phyloP scores from a whole-genome alignment of 2,329 filamentous ascomycete genomes.

The Aspergillus floridensis region DNA sequence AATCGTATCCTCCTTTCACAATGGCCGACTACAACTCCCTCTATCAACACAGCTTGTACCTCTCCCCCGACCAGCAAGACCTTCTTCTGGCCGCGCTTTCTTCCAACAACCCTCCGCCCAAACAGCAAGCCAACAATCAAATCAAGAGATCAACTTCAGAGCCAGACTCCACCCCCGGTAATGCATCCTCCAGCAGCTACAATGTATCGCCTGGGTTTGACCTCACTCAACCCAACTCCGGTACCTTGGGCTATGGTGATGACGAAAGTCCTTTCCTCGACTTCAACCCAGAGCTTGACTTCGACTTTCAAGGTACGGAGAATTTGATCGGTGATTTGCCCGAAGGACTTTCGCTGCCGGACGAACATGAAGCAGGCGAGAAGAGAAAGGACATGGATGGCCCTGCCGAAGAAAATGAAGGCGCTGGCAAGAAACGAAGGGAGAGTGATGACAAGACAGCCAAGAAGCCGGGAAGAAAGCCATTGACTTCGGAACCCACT shows the following conservation, averaged over 20 bases:
- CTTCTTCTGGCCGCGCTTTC: slow-evolving; percentile 73
- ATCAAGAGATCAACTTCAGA: slow-evolving; percentile 23
- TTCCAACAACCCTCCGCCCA: slow-evolving; percentile 57
- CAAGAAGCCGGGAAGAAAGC: slow-evolving; percentile 96
- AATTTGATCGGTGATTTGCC: slow-evolving; percentile 76
- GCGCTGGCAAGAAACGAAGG: slow-evolving; percentile 64
- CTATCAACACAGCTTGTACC: slow-evolving; percentile 59
- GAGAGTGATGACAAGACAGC: slow-evolving; percentile 81
- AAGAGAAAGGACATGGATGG: slow-evolving; percentile 56
- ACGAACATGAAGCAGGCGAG: slow-evolving; percentile 57
- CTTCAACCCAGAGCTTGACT: slow-evolving; percentile 76
- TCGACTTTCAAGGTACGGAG: slow-evolving; percentile 61
- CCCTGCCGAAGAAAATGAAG: slow-evolving; percentile 63
- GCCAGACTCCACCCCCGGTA: slow-evolving; percentile 36
- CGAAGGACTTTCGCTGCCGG: slow-evolving; percentile 36
- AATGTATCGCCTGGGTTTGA: slow-evolving; percentile 35
- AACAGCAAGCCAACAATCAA: slow-evolving; percentile 23
- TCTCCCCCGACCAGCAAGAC: slow-evolving; percentile 74
- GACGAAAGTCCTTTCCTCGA: slow-evolving; percentile 82
- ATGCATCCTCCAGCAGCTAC: slow-evolving; percentile 44
- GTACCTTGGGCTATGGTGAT: slow-evolving; percentile 50
- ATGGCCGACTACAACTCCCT: slow-evolving; percentile 42
- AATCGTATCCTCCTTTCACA: slow-evolving; percentile 1
- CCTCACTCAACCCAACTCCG: slow-evolving; percentile 36
- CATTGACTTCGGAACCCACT: slow-evolving; percentile 89